A percentile compares a stretch with the other conserved stretches of the same genome.
phyloP scores from a whole-genome alignment of 345 rosid genomes.

The Populus nigra region DNA sequence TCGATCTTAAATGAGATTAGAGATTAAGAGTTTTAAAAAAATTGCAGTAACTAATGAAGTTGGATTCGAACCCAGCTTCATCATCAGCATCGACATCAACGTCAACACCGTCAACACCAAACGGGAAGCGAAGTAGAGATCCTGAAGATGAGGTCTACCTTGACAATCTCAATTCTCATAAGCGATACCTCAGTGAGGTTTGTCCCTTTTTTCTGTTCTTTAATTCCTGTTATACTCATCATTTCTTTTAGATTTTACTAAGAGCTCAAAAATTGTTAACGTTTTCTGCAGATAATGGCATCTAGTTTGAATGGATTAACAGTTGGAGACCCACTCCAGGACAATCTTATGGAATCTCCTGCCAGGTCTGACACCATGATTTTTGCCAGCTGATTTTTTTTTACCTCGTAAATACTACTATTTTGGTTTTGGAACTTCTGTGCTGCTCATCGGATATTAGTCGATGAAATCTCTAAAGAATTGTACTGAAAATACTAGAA shows the following conservation, averaged over 20 bases:
- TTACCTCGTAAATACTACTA: neutral
- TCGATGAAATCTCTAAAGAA: neutral
- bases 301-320: slow-evolving; percentile 91
- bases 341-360: slow-evolving; percentile 81
- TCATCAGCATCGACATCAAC: slow-evolving; percentile 36
- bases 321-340: slow-evolving; percentile 81
- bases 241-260: neutral
- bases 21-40: neutral
- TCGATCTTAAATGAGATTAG: neutral
- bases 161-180: slow-evolving; percentile 89
- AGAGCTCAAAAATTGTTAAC: neutral
- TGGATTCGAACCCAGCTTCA: slow-evolving; percentile 36
- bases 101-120: slow-evolving; percentile 43
- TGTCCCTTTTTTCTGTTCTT: neutral
- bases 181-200: slow-evolving; percentile 96
- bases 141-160: slow-evolving; percentile 91
- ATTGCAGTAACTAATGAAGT: slow-evolving; percentile 15
- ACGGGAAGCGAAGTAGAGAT: slow-evolving; percentile 78
- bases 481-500: neutral
- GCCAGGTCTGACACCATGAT: slow-evolving; percentile 58
- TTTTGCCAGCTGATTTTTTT: slow-evolving; percentile 38
- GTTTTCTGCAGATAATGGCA: slow-evolving; percentile 74
- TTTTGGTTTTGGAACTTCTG: neutral
- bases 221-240: neutral
- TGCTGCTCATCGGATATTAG: neutral